Percentiles rank a stretch among this genome's conserved stretches.
Conservation (phyloP, 2,329 filamentous ascomycete genomes). For the Dothidotthia symphoricarpi region DNA sequence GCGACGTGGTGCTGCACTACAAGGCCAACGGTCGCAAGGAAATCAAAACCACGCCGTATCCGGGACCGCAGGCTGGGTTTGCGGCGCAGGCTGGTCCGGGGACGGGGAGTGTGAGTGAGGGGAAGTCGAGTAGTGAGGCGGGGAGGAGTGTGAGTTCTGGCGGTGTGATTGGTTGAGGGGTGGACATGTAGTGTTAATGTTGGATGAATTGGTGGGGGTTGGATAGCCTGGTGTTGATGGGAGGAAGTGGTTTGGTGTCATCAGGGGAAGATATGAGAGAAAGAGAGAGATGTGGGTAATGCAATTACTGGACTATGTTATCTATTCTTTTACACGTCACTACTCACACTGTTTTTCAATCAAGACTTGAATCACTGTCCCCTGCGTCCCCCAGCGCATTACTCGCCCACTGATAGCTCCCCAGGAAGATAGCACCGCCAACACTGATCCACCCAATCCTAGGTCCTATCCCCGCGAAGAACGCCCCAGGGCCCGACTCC, state of each 20-base stretch:
- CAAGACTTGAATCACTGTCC: too few species aligned
- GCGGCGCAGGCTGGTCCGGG: slow-evolving; percentile 8
- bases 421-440: slow-evolving; percentile 90
- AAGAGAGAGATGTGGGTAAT: too few species aligned
- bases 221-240: too few species aligned
- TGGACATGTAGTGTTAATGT: too few species aligned
- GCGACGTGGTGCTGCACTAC: slow-evolving; percentile 87
- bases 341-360: too few species aligned
- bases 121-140: slow-evolving; percentile 35
- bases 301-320: too few species aligned
- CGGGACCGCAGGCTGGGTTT: slow-evolving; percentile 14
- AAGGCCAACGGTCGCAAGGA: slow-evolving; percentile 84
- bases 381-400: slow-evolving; percentile 70
- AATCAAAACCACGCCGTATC: slow-evolving; percentile 37
- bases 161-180: too few species aligned
- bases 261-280: too few species aligned
- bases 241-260: too few species aligned
- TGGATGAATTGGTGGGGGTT: too few species aligned
- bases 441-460: slow-evolving; percentile 92
- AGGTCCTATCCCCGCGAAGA: slow-evolving; percentile 76
- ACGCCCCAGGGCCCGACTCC: slow-evolving; percentile 64
- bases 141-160: slow-evolving; percentile 23
- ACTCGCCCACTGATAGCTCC: slow-evolving; percentile 85
- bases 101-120: slow-evolving; percentile 29
- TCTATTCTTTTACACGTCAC: too few species aligned